phyloP scores from a whole-genome alignment of 441 rosid genomes.

The Geranium incanum region DNA sequence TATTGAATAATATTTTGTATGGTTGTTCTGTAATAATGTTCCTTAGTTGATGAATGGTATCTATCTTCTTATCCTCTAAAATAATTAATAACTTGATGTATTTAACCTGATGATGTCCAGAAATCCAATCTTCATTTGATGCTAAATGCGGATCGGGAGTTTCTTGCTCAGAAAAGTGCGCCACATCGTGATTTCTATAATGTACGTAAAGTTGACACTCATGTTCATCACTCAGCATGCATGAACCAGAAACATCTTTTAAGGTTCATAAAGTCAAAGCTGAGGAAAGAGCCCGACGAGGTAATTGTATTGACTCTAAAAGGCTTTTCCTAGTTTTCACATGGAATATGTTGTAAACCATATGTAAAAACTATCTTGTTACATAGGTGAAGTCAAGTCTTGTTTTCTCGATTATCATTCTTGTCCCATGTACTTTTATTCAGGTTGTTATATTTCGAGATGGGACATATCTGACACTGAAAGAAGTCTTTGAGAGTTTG shows the following conservation, averaged over 20 bases:
- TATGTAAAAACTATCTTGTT: not conserved
- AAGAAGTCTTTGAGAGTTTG: constrained; percentile 94
- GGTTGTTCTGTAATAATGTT: constrained; percentile 9
- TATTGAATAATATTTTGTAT: constrained; percentile 11
- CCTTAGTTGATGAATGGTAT: not conserved
- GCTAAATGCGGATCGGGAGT: constrained; percentile 96
- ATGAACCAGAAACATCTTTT: constrained; percentile 99
- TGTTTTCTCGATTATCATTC: constrained; percentile 60
- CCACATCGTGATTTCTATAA: constrained; percentile 98
- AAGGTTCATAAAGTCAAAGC: constrained; percentile 95
- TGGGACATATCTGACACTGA: constrained; percentile 92
- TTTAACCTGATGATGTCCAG: constrained; percentile 36
- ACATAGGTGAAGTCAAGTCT: constrained; percentile 17
- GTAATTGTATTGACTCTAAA: constrained; percentile 36
- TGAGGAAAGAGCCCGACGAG: constrained; percentile 98
- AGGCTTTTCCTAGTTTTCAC: not conserved
- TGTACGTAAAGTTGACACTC: constrained; percentile 97
- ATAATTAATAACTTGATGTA: constrained; percentile 20
- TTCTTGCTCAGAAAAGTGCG: constrained; percentile 97
- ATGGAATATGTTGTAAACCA: not conserved
- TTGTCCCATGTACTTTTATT: constrained; percentile 14
- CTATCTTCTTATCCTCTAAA: not conserved
- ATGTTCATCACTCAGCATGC: constrained; percentile 98
- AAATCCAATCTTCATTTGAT: constrained; percentile 97
- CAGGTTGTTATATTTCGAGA: constrained; percentile 99